phyloP scores from a whole-genome alignment of 495 filamentous ascomycete species.

The Penicillium herquei region DNA sequence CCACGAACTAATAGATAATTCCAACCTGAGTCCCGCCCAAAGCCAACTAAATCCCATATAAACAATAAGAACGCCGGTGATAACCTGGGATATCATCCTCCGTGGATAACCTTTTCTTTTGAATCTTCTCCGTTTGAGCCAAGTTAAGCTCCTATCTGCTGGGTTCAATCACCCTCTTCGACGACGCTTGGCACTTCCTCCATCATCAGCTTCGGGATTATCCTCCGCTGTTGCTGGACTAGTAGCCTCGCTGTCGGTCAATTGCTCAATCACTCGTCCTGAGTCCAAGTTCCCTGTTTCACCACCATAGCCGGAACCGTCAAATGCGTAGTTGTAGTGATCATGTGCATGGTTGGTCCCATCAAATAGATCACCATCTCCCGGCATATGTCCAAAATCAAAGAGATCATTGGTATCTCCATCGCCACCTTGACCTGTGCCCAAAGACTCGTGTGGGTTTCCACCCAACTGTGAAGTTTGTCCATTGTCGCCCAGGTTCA shows the following conservation, averaged over 20 bases:
- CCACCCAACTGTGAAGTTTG: not conserved
- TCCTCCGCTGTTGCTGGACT: slow-evolving; percentile 41
- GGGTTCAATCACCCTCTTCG: slow-evolving; percentile 31
- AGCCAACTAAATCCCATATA: not conserved
- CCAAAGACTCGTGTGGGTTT: slow-evolving; percentile 12
- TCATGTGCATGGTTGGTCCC: slow-evolving; percentile 22
- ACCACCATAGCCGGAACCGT: slow-evolving; percentile 26
- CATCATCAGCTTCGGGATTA: slow-evolving; percentile 11
- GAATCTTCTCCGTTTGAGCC: no score
- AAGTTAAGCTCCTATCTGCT: not conserved
- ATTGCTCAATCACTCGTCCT: slow-evolving; percentile 41
- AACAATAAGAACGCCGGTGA: slow-evolving; percentile 1
- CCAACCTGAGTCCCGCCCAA: no score
- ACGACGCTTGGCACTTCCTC: slow-evolving; percentile 38
- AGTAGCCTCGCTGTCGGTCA: slow-evolving; percentile 49
- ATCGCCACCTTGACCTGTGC: slow-evolving; percentile 18
- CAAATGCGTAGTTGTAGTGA: slow-evolving; percentile 33
- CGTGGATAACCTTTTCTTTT: no score
- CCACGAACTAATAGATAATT: no score
- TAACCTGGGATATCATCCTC: not conserved
- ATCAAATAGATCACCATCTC: slow-evolving; percentile 40
- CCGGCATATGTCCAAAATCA: slow-evolving; percentile 42
- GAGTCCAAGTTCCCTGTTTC: slow-evolving; percentile 23
- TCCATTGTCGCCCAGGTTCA: slow-evolving; percentile 22
- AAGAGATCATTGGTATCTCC: slow-evolving; percentile 38